phyloP scores from a whole-genome alignment of 2,329 filamentous ascomycete genomes.

The Tolypocladium amazonense region DNA sequence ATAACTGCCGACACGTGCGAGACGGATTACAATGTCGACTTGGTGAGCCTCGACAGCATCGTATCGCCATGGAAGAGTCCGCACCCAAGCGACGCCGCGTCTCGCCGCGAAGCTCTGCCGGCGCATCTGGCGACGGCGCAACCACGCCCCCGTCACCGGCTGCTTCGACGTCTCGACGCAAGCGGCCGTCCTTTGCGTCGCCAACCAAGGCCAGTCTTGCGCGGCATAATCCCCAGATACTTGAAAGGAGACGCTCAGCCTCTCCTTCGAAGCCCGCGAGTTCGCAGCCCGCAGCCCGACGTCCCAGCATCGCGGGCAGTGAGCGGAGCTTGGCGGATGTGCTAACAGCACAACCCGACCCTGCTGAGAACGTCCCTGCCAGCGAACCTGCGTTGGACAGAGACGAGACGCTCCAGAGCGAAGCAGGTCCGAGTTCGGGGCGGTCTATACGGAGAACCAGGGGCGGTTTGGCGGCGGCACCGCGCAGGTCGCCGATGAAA shows the following conservation, averaged over 20 bases:
- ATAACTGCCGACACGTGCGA: background rate
- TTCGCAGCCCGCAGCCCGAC: background rate
- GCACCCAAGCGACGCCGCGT: constrained; percentile 55
- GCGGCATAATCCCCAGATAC: constrained; percentile 48
- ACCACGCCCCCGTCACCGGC: constrained; percentile 6
- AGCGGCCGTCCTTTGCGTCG: constrained; percentile 52
- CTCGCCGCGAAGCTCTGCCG: constrained; percentile 36
- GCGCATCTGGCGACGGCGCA: constrained; percentile 18
- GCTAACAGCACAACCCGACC: constrained; percentile 18
- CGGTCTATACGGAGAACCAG: constrained; percentile 4
- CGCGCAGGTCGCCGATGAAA: constrained; percentile 29
- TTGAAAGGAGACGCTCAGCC: constrained; percentile 33
- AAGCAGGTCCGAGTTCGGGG: constrained; percentile 8
- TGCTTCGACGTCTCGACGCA: constrained; percentile 13
- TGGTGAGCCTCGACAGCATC: background rate
- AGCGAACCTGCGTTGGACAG: constrained; percentile 12
- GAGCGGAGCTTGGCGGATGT: constrained; percentile 16
- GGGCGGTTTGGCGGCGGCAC: constrained; percentile 23
- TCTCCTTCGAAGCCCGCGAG: constrained; percentile 18
- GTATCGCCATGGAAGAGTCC: constrained; percentile 37
- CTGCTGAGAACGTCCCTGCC: constrained; percentile 11
- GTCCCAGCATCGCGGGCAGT: constrained; percentile 3
- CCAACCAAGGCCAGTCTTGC: constrained; percentile 55
- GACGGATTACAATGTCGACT: background rate
- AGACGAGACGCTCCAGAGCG: constrained; percentile 5